These are phyloP conservation scores for Achaetomiella virescens DNA, from an alignment of 495 filamentous ascomycete species.

Conservation along the genomic window DNA sequence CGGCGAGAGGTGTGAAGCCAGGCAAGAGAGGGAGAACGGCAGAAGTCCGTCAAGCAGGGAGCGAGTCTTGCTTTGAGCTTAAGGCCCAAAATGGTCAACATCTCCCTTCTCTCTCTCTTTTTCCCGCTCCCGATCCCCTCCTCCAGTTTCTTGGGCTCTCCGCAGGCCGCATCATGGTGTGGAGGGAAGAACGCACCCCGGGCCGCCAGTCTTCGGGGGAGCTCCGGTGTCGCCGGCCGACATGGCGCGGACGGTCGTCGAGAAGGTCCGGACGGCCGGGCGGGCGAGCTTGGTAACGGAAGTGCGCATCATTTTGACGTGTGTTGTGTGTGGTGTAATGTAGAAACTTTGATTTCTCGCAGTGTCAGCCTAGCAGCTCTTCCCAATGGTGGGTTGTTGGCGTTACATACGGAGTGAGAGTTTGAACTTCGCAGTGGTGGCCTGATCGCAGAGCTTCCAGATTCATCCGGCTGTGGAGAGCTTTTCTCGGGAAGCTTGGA, in stretches of 20 bases:
- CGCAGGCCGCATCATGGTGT: background rate
- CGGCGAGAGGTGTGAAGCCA: too few relatives aligned
- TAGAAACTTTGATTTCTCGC: background rate
- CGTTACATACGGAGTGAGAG: background rate
- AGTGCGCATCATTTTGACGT: slow-evolving; percentile 58
- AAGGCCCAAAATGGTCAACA: too few relatives aligned
- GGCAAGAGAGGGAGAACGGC: too few relatives aligned
- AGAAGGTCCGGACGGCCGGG: slow-evolving; percentile 50
- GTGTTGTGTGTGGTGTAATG: background rate
- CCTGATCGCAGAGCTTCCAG: slow-evolving; percentile 8
- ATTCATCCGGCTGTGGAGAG: slow-evolving; percentile 3
- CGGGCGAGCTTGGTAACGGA: slow-evolving; percentile 52
- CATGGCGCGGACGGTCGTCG: slow-evolving; percentile 56
- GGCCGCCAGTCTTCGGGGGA: slow-evolving; percentile 44
- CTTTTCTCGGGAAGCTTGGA: slow-evolving; percentile 10
- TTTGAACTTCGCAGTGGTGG: background rate
- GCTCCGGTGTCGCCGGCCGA: slow-evolving; percentile 64
- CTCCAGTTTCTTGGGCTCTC: background rate
- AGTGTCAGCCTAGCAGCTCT: background rate
- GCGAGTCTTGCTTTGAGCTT: too few relatives aligned
- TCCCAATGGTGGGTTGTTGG: background rate
- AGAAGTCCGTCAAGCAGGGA: too few relatives aligned
- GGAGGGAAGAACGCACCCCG: slow-evolving; percentile 33
- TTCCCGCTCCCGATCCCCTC: background rate
- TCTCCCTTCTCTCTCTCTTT: background rate